These are phyloP conservation scores for Fusarium nanum DNA, from an alignment of 2,329 filamentous ascomycete species.

Conservation along the genomic window DNA sequence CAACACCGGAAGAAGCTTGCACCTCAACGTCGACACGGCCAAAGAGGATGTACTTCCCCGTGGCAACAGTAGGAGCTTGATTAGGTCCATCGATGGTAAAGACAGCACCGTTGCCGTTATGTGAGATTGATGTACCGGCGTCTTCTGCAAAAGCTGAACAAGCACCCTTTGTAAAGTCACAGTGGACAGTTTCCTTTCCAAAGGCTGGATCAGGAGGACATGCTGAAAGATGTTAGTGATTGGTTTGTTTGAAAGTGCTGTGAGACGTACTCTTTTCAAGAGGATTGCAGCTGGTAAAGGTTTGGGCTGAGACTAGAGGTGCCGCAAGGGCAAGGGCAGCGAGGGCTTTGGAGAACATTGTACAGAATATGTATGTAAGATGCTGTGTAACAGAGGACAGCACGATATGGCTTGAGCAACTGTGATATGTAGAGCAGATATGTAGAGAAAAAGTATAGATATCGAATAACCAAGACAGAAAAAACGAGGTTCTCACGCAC, in stretches of 20 bases:
- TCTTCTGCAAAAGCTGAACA: constrained; percentile 54
- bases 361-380: not conserved
- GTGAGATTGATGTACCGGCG: constrained; percentile 43
- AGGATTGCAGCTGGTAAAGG: constrained; percentile 39
- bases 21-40: constrained; percentile 77
- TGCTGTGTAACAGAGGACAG: constrained; percentile 19
- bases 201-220: constrained; percentile 76
- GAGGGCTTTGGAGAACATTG: constrained; percentile 35
- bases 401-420: not conserved
- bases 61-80: constrained; percentile 72
- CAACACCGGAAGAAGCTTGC: constrained; percentile 76
- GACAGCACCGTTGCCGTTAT: constrained; percentile 47
- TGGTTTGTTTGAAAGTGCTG: too few species aligned
- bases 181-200: constrained; percentile 65
- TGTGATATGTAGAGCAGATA: not conserved
- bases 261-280: constrained; percentile 27
- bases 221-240: constrained; percentile 30
- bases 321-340: constrained; percentile 34
- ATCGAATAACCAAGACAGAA: not conserved
- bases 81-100: constrained; percentile 67
- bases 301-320: constrained; percentile 40
- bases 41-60: constrained; percentile 87
- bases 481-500: constrained; percentile 19
- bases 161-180: constrained; percentile 74
- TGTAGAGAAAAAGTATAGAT: not conserved